These are phyloP conservation scores for Annulohypoxylon nitens DNA, from an alignment of 495 filamentous ascomycete species.

Conservation along the genomic window DNA sequence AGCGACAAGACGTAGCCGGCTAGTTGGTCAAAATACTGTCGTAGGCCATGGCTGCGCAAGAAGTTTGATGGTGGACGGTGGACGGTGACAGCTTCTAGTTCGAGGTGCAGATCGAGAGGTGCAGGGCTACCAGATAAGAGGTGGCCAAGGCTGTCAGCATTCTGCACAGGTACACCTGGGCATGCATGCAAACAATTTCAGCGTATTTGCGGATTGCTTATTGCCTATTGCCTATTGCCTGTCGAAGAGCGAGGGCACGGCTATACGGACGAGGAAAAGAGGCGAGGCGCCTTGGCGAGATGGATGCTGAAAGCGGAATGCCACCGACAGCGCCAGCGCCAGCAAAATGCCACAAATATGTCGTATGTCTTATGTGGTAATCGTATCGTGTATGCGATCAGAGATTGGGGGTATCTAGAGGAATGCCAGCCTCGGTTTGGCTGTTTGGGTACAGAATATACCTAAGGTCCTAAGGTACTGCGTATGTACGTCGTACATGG, in stretches of 20 bases:
- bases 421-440: conserved; percentile 1
- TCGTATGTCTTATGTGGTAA: neutral
- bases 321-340: neutral
- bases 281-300: conserved; percentile 7
- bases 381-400: conserved; percentile 5
- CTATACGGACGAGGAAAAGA: neutral
- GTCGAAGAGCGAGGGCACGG: neutral
- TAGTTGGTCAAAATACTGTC: neutral
- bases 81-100: neutral
- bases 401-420: neutral
- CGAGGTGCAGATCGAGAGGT: neutral
- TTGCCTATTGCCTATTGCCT: too few relatives aligned
- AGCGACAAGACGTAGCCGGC: neutral
- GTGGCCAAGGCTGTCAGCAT: conserved; percentile 4
- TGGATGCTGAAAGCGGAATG: conserved; percentile 13
- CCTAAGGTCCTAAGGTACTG: too few relatives aligned
- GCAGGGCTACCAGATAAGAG: conserved; percentile 1
- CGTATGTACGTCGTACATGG: too few relatives aligned
- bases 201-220: too few relatives aligned
- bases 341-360: neutral
- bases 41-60: conserved; percentile 9
- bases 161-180: neutral
- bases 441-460: neutral
- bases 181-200: neutral
- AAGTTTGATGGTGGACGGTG: neutral